These are phyloP conservation scores for Thecaphora frezii DNA, from an alignment of 1,284 basidiomycete genomes.

Conservation along the genomic window DNA sequence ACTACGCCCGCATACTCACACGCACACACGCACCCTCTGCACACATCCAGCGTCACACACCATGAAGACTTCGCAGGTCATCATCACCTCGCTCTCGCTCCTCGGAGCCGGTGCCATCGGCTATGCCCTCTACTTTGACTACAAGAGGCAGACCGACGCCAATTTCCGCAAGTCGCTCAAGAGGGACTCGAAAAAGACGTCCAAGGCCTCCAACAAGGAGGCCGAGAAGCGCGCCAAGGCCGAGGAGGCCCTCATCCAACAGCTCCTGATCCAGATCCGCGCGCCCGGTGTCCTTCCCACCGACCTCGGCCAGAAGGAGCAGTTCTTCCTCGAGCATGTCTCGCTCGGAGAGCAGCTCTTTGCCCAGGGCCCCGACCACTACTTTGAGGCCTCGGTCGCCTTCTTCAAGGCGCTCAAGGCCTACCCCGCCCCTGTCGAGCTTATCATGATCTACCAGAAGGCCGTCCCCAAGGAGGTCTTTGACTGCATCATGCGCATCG, in stretches of 20 bases:
- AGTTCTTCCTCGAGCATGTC: constrained; percentile 83
- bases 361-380: constrained; percentile 67
- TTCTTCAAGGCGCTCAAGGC: constrained; percentile 93
- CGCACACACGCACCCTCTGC: too few relatives aligned
- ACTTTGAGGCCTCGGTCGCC: constrained; percentile 72
- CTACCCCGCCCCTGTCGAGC: constrained; percentile 88
- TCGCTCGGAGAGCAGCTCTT: constrained; percentile 82
- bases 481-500: constrained; percentile 85
- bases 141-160: constrained; percentile 83
- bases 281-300: constrained; percentile 62
- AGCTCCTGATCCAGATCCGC: constrained; percentile 35
- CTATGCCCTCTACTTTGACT: constrained; percentile 77
- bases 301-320: constrained; percentile 66
- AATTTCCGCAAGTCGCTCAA: constrained; percentile 87
- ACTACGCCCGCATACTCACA: too few relatives aligned
- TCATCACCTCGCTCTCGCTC: constrained; percentile 37
- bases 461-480: constrained; percentile 84
- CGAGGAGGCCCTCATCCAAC: constrained; percentile 42
- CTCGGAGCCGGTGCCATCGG: constrained; percentile 46
- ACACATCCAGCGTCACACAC: too few relatives aligned
- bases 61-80: constrained; percentile 40
- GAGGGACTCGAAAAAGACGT: constrained; percentile 66
- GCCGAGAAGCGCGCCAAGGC: constrained; percentile 55
- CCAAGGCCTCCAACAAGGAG: constrained; percentile 66
- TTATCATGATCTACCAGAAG: constrained; percentile 78